Conservation (phyloP, 371 early-diverging fungal genomes). For the Actinomucor elegans region DNA sequence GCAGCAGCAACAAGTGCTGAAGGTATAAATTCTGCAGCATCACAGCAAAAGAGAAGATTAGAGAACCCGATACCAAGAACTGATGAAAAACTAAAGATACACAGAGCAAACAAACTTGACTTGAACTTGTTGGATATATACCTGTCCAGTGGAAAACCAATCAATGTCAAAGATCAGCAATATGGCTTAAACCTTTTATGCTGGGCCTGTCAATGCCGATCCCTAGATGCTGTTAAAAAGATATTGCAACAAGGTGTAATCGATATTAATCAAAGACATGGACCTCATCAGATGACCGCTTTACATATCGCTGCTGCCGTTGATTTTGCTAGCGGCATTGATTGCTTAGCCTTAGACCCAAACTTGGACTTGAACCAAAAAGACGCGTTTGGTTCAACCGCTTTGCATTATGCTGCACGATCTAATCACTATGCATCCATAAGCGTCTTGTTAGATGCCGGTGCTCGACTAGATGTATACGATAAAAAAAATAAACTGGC, state of each 20-base stretch:
- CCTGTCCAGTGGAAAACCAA: conserved; percentile 2
- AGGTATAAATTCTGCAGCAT: too few species aligned
- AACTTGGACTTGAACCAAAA: conserved; percentile 53
- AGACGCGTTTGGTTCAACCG: conserved; percentile 65
- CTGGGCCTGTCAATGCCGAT: conserved; percentile 17
- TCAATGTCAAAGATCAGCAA: background rate
- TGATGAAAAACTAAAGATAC: background rate
- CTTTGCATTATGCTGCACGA: conserved; percentile 25
- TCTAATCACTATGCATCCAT: background rate
- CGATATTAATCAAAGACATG: conserved; percentile 33
- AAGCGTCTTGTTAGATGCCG: conserved; percentile 27
- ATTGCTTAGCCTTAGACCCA: background rate
- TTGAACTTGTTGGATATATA: background rate
- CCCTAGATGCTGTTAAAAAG: conserved; percentile 1
- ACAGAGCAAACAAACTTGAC: background rate
- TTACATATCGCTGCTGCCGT: conserved; percentile 33
- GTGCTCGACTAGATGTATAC: conserved; percentile 35
- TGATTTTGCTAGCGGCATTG: conserved; percentile 13
- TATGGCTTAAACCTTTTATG: conserved; percentile 7
- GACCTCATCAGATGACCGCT: conserved; percentile 35
- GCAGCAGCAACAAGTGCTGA: too few species aligned
- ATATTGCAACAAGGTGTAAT: conserved; percentile 33
- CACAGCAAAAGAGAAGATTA: background rate
- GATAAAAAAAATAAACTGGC: conserved; percentile 65
- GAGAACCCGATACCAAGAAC: background rate